These are phyloP conservation scores for Medicago ruthenica DNA, from an alignment of 306 rosid genomes.

Conservation along the genomic window DNA sequence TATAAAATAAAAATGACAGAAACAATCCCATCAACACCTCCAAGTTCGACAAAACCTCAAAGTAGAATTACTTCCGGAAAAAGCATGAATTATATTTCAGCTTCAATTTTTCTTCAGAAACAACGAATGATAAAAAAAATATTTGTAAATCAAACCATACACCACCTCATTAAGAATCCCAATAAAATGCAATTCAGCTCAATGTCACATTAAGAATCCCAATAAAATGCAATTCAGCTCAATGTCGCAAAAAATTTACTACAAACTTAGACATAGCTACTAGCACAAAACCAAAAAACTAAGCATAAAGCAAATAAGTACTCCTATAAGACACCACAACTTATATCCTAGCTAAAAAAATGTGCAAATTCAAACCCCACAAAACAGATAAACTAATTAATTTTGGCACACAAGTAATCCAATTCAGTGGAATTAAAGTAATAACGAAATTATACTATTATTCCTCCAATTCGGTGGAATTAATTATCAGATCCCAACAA, in stretches of 20 bases:
- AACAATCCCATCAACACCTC: conserved; percentile 28
- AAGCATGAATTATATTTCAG: neutral
- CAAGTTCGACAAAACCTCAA: conserved; percentile 34
- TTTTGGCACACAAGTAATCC: neutral
- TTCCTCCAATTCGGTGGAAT: too few relatives aligned
- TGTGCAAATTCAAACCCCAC: neutral
- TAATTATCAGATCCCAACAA: too few relatives aligned
- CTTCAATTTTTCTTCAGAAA: conserved; percentile 4
- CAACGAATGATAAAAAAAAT: neutral
- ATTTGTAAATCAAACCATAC: neutral
- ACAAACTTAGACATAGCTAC: neutral
- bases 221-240: neutral
- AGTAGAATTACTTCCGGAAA: neutral
- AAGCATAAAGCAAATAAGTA: neutral
- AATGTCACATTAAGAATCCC: neutral
- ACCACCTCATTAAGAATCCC: conserved; percentile 7
- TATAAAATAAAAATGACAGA: neutral
- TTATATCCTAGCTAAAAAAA: neutral
- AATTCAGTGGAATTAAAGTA: too few relatives aligned
- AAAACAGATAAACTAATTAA: conserved; percentile 1
- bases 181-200: neutral
- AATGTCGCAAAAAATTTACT: neutral
- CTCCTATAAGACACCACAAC: neutral
- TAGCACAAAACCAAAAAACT: neutral
- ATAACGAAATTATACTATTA: too few relatives aligned